Evolutionary conservation across 805 yeast genomes (phyloP), one percentile per base, ranked within the genome.

Genomic region (Clavispora fructus): DNA sequence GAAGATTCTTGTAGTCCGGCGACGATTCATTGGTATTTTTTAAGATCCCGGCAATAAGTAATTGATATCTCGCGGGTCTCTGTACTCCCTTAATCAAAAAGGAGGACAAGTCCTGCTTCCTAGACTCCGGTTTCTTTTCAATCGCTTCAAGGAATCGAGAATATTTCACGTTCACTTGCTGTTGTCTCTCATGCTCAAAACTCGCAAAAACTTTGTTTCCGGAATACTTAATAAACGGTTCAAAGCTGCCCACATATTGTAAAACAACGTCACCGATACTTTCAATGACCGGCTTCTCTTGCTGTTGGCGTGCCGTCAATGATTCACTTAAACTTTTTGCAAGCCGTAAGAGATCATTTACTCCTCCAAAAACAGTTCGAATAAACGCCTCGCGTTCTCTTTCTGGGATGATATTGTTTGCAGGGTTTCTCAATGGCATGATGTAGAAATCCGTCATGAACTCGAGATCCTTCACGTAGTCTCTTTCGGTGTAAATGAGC

Each of bases 191-290:
- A 65, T 89, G 88, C 64, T 92, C 96, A 63, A 89, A 90, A 64
- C 90, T 89, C 6, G 97, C 98, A 69, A 89, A 90, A 41, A 92
- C 88, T 63, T 94, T 92, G 45, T 92, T 90, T 13, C 97, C 97
- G 48, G 96, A 95, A 64, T 94, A 94, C 39, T 85, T 79, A 35
- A 94, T 85, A 66, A 92, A 94, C 4, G 98, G 96, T 52, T 91
- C 96, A 64, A 94, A 91, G 47, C 79, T 79, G 6, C 94, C 89
- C 26, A 90, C 88, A 59, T 75, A 85, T 55, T 90, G 94, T 46
- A 91, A 65, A 49, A 94, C 81, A 1, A 94, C 78, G 63, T 94
- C 99, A 39, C 96, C 97, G 57, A 94, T 76, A 32, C 85, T 83
- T 47, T 82, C 83, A 26, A 91, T 92, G 6, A 91, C 87, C 0